phyloP scores from a whole-genome alignment of 176 grass and related monocot genomes.

The Elaeis guineensis region DNA sequence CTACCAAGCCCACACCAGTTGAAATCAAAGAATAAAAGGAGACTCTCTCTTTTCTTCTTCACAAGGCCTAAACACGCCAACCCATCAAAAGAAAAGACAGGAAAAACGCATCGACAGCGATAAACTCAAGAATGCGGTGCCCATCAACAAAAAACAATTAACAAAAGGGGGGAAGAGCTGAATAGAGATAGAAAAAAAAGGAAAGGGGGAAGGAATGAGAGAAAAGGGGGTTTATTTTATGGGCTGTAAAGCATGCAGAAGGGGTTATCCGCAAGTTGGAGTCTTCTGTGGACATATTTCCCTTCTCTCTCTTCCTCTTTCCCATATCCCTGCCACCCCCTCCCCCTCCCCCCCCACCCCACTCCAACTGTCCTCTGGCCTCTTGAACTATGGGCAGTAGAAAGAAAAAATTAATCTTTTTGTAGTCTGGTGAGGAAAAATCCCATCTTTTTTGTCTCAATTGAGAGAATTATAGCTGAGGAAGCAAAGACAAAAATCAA shows the following conservation, averaged over 20 bases:
- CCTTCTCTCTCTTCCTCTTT: neutral
- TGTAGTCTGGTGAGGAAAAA: no score
- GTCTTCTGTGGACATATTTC: neutral
- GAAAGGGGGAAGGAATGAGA: neutral
- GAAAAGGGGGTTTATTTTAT: constrained; percentile 4
- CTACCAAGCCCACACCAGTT: constrained; percentile 1
- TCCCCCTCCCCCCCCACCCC: no score
- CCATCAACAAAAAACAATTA: neutral
- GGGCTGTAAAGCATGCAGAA: constrained; percentile 12
- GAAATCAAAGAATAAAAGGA: constrained; percentile 3
- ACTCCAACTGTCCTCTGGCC: neutral
- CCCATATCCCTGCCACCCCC: neutral
- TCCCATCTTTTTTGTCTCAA: no score
- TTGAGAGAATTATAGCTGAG: neutral
- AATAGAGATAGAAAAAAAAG: neutral
- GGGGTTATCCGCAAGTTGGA: constrained; percentile 11
- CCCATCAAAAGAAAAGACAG: constrained; percentile 1
- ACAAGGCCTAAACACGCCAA: neutral
- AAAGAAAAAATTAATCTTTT: no score
- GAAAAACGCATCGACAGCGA: neutral
- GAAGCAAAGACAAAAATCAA: constrained; percentile 20
- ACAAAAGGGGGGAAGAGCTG: neutral
- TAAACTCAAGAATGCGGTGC: neutral
- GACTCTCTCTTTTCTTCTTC: constrained; percentile 9
- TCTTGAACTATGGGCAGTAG: no score